phyloP scores from a whole-genome alignment of 805 yeast species.

The Schizosaccharomyces pombe region DNA sequence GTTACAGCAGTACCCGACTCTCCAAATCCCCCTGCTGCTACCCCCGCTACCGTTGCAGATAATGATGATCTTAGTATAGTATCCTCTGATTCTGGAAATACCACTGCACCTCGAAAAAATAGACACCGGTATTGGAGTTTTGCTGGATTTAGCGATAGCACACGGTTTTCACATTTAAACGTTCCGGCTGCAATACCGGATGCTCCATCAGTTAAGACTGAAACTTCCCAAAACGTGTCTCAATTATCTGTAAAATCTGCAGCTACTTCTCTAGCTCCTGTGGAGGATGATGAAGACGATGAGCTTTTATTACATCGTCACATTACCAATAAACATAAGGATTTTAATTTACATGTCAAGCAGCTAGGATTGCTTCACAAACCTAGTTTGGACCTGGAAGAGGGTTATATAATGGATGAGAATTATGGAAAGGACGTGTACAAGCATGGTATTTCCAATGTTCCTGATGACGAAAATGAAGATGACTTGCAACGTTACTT shows the following conservation, averaged over 20 bases:
- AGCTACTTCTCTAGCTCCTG: neutral
- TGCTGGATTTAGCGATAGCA: neutral
- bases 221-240: too few relatives aligned
- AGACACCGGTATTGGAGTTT: slow-evolving; percentile 3
- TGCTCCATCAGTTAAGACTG: too few relatives aligned
- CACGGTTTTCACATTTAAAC: neutral
- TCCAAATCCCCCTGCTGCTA: neutral
- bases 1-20: neutral
- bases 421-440: neutral
- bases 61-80: neutral
- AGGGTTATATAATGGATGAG: neutral
- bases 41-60: neutral
- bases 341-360: neutral
- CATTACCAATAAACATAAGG: neutral
- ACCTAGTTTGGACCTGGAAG: neutral
- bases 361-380: neutral
- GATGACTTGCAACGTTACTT: slow-evolving; percentile 2
- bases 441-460: too few relatives aligned
- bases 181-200: neutral
- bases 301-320: neutral
- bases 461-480: neutral
- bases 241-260: too few relatives aligned
- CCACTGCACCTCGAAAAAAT: neutral
- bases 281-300: neutral
- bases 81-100: neutral